Conservation (phyloP, 768 basidiomycete genomes). For the Kwoniella mangroviensis region DNA sequence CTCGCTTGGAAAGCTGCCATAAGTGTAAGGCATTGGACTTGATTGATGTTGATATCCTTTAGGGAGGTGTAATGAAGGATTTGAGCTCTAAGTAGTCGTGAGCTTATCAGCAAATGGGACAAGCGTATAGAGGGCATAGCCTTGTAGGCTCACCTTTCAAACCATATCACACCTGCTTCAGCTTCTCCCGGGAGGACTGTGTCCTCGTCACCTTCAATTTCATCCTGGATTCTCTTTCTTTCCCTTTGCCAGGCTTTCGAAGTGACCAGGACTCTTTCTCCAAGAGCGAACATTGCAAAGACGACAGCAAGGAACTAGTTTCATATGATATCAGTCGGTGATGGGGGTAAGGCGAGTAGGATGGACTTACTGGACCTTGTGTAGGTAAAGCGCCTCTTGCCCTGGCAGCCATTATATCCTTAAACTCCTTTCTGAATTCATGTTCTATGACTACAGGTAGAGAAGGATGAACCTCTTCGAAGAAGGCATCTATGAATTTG, state of each 20-base stretch:
- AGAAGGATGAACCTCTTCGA: constrained; percentile 81
- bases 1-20: constrained; percentile 88
- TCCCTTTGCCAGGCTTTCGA: constrained; percentile 49
- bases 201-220: constrained; percentile 84
- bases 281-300: constrained; percentile 89
- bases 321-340: not conserved
- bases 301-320: constrained; percentile 75
- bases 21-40: constrained; percentile 87
- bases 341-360: not conserved
- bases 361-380: constrained; percentile 31
- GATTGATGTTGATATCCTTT: constrained; percentile 78
- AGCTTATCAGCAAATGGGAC: constrained; percentile 11
- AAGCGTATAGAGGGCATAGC: not conserved
- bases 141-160: constrained; percentile 39
- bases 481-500: constrained; percentile 77
- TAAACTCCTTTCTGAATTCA: constrained; percentile 75
- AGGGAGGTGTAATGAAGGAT: constrained; percentile 91
- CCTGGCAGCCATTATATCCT: constrained; percentile 68
- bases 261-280: constrained; percentile 70
- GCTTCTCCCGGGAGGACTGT: constrained; percentile 59
- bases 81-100: constrained; percentile 67
- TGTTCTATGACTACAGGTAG: constrained; percentile 87
- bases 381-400: constrained; percentile 25
- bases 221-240: constrained; percentile 61
- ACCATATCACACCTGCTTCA: constrained; percentile 52